Evolutionary conservation across 129 eudicot genomes (phyloP).

Genomic region (Artemisia annua): DNA sequence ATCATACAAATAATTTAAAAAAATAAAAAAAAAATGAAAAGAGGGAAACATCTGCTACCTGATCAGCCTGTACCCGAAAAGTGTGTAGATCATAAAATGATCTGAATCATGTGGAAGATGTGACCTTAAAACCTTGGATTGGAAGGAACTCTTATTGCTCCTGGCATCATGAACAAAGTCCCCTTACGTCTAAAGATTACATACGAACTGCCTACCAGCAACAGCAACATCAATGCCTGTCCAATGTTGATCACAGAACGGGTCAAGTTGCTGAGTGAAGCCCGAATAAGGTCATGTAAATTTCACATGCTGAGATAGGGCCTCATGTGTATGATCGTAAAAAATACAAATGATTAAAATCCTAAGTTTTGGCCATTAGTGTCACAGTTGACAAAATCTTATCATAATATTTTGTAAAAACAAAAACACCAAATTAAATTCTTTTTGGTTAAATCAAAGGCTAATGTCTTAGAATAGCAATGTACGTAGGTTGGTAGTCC

Average conservation of each 20-base stretch:
- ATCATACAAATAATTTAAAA: constrained; percentile 8
- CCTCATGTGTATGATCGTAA: no score
- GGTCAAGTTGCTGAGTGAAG: background rate
- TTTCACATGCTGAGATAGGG: background rate
- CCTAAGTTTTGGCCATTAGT: no score
- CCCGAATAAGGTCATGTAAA: background rate
- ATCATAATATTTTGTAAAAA: no score
- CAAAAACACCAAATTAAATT: no score
- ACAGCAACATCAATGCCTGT: constrained; percentile 65
- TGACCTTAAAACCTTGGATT: constrained; percentile 62
- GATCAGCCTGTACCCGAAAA: constrained; percentile 15
- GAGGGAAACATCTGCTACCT: background rate
- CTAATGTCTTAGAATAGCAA: no score
- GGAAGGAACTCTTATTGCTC: constrained; percentile 65
- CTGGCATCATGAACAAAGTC: constrained; percentile 39
- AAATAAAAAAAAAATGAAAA: background rate
- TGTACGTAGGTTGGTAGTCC: no score
- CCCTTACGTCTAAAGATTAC: constrained; percentile 59
- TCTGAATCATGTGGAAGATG: background rate
- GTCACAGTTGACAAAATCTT: no score
- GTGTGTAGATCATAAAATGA: background rate
- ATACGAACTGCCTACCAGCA: constrained; percentile 61
- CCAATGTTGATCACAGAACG: constrained; percentile 1
- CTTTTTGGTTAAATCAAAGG: no score
- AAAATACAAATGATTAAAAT: no score